Evolutionary conservation across 2,329 filamentous ascomycete species (phyloP).

Genomic region (Raffaelea ambrosiae): DNA sequence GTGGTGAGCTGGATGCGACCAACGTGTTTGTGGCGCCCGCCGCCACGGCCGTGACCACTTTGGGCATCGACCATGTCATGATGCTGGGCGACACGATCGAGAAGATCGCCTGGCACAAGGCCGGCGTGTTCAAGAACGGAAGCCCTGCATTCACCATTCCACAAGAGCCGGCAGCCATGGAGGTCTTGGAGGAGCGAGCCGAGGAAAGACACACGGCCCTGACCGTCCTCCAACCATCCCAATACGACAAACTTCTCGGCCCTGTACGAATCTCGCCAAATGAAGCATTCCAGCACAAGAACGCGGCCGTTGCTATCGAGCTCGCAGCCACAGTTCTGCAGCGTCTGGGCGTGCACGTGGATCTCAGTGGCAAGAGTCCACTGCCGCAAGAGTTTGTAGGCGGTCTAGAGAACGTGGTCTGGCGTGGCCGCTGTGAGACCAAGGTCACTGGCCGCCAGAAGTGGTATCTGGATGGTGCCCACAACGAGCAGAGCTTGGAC

Average conservation of each 20-base stretch:
- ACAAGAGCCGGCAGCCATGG: constrained; percentile 38
- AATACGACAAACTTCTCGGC: constrained; percentile 5
- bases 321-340: constrained; percentile 31
- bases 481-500: constrained; percentile 76
- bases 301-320: constrained; percentile 22
- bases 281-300: constrained; percentile 14
- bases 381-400: constrained; percentile 48
- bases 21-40: constrained; percentile 52
- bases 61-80: constrained; percentile 61
- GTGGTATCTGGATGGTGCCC: constrained; percentile 84
- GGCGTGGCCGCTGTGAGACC: constrained; percentile 72
- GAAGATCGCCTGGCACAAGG: constrained; percentile 66
- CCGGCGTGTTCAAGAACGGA: constrained; percentile 57
- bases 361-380: constrained; percentile 14
- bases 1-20: constrained; percentile 61
- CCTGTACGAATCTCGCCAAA: constrained; percentile 10
- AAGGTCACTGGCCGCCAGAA: constrained; percentile 39
- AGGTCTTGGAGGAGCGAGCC: constrained; percentile 44
- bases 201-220: constrained; percentile 31
- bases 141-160: constrained; percentile 49
- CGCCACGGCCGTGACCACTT: constrained; percentile 52
- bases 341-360: constrained; percentile 41
- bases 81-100: constrained; percentile 54
- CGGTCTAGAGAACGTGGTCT: constrained; percentile 58
- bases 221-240: constrained; percentile 12